Conservation (phyloP, 177 flowering plant species). For the Vitis hybrid region DNA sequence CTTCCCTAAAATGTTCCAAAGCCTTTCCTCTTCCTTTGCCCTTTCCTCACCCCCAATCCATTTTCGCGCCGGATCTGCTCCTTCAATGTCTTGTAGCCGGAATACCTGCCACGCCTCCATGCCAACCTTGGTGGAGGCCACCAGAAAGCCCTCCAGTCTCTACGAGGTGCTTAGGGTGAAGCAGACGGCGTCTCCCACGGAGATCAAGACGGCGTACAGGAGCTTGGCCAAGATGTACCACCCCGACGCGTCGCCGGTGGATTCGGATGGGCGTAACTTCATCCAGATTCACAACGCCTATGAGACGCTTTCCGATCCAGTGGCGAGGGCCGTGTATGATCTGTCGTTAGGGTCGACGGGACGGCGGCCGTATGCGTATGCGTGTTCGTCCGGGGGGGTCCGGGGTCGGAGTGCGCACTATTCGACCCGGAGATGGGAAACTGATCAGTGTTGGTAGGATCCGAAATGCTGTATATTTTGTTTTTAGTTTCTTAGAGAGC, state of each 20-base stretch:
- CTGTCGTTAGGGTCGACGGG: conserved; percentile 24
- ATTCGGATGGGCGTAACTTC: conserved; percentile 56
- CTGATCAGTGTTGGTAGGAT: conserved; percentile 77
- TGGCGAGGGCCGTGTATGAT: conserved; percentile 63
- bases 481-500: not conserved
- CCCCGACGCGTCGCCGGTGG: conserved; percentile 41
- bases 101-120: not conserved
- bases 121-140: conserved; percentile 4
- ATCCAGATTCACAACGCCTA: conserved; percentile 73
- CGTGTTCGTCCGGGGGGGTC: not conserved
- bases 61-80: too few species aligned
- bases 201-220: conserved; percentile 69
- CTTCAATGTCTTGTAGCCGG: not conserved
- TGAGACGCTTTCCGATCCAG: conserved; percentile 73
- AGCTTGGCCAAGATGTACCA: conserved; percentile 59
- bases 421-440: conserved; percentile 63
- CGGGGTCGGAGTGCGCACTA: conserved; percentile 5
- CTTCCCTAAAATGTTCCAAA: too few species aligned
- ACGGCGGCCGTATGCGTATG: conserved; percentile 4
- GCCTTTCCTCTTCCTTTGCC: too few species aligned
- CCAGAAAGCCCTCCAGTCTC: conserved; percentile 23
- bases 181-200: conserved; percentile 38
- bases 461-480: not conserved
- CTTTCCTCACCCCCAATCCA: too few species aligned
- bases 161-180: conserved; percentile 55